These are phyloP conservation scores for Silene noctiflora DNA, from an alignment of 179 eudicot genomes.

Conservation along the genomic window DNA sequence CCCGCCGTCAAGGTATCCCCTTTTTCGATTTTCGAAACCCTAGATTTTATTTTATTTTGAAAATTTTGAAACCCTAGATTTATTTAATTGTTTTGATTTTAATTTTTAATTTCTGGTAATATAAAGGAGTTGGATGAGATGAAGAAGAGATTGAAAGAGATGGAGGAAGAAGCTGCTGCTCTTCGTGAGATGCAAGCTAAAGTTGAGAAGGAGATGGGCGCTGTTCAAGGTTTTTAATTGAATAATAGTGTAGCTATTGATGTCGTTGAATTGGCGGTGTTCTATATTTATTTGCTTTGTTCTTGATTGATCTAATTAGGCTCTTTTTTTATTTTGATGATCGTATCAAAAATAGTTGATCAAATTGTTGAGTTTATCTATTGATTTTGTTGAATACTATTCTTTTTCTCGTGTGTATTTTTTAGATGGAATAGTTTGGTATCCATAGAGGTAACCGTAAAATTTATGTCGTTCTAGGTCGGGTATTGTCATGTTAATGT, in stretches of 20 bases:
- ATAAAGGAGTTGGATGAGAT: constrained; percentile 48
- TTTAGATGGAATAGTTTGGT: background rate
- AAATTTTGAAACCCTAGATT: background rate
- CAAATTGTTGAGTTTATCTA: background rate
- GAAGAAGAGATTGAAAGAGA: constrained; percentile 51
- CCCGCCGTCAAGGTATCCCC: constrained; percentile 38
- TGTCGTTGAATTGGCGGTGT: no score
- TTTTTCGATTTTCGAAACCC: constrained; percentile 2
- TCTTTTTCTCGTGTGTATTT: background rate
- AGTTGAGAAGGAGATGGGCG: constrained; percentile 52
- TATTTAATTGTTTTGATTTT: background rate
- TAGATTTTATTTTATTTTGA: background rate
- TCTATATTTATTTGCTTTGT: background rate
- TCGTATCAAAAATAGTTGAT: background rate
- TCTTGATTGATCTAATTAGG: background rate
- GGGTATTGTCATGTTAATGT: background rate
- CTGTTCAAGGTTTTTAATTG: constrained; percentile 35
- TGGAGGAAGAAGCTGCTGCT: constrained; percentile 58
- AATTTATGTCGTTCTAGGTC: background rate
- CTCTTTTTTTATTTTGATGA: background rate
- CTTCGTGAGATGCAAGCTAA: constrained; percentile 55
- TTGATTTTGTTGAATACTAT: background rate
- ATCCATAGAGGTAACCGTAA: background rate
- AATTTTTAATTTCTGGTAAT: background rate
- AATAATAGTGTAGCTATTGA: no score